Evolutionary conservation across 202 grass and related monocot species (phyloP).

Genomic region (Saccharum hybrid): DNA sequence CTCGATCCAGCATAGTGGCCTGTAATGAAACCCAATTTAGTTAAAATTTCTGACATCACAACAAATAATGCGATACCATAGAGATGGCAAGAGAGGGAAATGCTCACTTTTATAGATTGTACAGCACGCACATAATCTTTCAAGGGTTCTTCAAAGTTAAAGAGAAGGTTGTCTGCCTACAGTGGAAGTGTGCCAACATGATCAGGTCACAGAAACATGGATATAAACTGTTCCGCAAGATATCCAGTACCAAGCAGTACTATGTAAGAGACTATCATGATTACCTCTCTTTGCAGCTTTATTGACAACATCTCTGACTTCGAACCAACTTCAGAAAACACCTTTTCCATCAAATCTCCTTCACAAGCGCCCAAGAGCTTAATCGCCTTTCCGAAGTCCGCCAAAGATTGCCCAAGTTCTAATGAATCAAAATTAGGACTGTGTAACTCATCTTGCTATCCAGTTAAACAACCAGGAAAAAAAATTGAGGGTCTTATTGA

Average conservation of each 20-base stretch:
- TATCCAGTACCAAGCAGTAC: slow-evolving; percentile 13
- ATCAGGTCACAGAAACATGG: slow-evolving; percentile 28
- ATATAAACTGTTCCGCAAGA: slow-evolving; percentile 30
- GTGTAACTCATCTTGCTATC: slow-evolving; percentile 29
- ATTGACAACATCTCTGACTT: slow-evolving; percentile 91
- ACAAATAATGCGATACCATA: slow-evolving; percentile 9
- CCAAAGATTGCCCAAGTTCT: slow-evolving; percentile 94
- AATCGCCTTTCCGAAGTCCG: slow-evolving; percentile 92
- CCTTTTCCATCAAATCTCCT: slow-evolving; percentile 87
- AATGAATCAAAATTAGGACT: slow-evolving; percentile 38
- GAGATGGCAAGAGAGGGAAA: slow-evolving; percentile 15
- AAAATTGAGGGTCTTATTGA: slow-evolving; percentile 19
- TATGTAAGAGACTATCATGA: slow-evolving; percentile 10
- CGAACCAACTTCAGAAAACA: slow-evolving; percentile 92
- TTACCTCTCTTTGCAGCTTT: slow-evolving; percentile 96
- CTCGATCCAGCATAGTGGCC: slow-evolving; percentile 90
- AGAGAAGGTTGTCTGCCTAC: slow-evolving; percentile 90
- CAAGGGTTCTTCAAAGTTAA: slow-evolving; percentile 96
- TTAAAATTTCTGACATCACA: slow-evolving; percentile 25
- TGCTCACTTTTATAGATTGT: slow-evolving; percentile 88
- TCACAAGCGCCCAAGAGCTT: slow-evolving; percentile 94
- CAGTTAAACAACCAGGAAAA: slow-evolving; percentile 31
- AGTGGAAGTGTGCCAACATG: slow-evolving; percentile 31
- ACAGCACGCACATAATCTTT: slow-evolving; percentile 94
- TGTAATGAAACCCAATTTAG: slow-evolving; percentile 45